These are phyloP conservation scores for Saccharomycopsis fodiens DNA, from an alignment of 805 yeast species.

Conservation along the genomic window DNA sequence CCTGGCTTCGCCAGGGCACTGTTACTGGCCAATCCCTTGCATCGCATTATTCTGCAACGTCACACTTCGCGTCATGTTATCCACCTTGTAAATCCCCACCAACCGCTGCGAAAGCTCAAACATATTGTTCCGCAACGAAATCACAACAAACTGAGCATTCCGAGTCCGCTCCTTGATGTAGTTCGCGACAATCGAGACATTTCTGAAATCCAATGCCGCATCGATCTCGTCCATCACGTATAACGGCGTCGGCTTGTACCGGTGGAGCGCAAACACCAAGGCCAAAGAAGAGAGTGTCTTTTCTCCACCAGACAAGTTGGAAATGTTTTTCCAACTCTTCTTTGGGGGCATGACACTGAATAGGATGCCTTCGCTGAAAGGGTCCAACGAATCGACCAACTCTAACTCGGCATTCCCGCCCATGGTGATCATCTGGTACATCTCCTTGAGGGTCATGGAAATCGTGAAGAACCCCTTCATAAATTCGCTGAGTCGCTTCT, in stretches of 20 bases:
- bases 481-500: conserved; percentile 75
- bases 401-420: conserved; percentile 99
- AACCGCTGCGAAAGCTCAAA: conserved; percentile 91
- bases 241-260: conserved; percentile 92
- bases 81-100: conserved; percentile 91
- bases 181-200: conserved; percentile 95
- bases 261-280: conserved; percentile 90
- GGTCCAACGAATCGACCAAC: conserved; percentile 90
- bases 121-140: conserved; percentile 94
- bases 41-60: conserved; percentile 62
- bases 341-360: conserved; percentile 99
- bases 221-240: conserved; percentile 99
- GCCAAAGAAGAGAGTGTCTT: conserved; percentile 93
- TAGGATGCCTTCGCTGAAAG: conserved; percentile 94
- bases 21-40: too few species aligned
- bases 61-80: conserved; percentile 83
- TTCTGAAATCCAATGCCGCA: conserved; percentile 95
- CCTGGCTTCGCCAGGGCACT: too few species aligned
- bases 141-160: conserved; percentile 94
- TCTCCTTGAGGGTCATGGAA: conserved; percentile 82
- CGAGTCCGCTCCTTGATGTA: conserved; percentile 93
- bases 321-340: conserved; percentile 93
- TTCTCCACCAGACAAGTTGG: conserved; percentile 96
- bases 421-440: conserved; percentile 98
- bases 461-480: conserved; percentile 88